phyloP scores from a whole-genome alignment of 2,329 filamentous ascomycete species.

The Penicillium occitanis region DNA sequence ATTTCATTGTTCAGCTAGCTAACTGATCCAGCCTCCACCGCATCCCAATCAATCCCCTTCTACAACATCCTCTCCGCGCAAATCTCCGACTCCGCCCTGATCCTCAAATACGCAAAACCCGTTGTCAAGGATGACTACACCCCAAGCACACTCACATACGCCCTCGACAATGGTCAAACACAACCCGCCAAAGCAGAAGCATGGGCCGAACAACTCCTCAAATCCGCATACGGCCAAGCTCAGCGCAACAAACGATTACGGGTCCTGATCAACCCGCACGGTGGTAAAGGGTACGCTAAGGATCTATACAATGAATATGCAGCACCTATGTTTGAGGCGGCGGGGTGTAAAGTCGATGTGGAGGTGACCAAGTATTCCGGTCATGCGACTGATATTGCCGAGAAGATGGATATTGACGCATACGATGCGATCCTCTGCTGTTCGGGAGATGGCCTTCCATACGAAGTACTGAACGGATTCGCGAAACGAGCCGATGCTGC shows the following conservation, averaged over 20 bases:
- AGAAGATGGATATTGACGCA: constrained; percentile 71
- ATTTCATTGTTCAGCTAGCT: constrained; percentile 2
- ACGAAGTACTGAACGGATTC: constrained; percentile 94
- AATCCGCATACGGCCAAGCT: constrained; percentile 67
- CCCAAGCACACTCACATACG: constrained; percentile 62
- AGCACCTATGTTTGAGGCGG: constrained; percentile 78
- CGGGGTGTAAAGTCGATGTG: constrained; percentile 72
- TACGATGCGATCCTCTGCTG: constrained; percentile 87
- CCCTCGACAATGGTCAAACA: constrained; percentile 54
- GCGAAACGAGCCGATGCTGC: constrained; percentile 72
- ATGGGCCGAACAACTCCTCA: constrained; percentile 67
- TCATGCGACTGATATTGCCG: constrained; percentile 75
- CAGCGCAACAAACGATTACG: constrained; percentile 75
- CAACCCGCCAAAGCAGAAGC: constrained; percentile 49
- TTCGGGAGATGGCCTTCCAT: constrained; percentile 86
- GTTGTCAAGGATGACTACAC: constrained; percentile 60
- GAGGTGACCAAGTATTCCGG: constrained; percentile 69
- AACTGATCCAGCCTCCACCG: constrained; percentile 39
- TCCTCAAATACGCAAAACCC: constrained; percentile 69
- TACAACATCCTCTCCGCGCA: constrained; percentile 85
- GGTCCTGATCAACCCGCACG: constrained; percentile 86
- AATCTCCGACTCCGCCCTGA: constrained; percentile 59
- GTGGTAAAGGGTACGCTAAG: constrained; percentile 74
- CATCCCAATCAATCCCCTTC: constrained; percentile 65
- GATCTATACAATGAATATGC: constrained; percentile 73